A percentile compares a stretch with the other conserved stretches of the same genome.
Conservation (phyloP, 306 rosid genomes). For the Prunus dulcis region DNA sequence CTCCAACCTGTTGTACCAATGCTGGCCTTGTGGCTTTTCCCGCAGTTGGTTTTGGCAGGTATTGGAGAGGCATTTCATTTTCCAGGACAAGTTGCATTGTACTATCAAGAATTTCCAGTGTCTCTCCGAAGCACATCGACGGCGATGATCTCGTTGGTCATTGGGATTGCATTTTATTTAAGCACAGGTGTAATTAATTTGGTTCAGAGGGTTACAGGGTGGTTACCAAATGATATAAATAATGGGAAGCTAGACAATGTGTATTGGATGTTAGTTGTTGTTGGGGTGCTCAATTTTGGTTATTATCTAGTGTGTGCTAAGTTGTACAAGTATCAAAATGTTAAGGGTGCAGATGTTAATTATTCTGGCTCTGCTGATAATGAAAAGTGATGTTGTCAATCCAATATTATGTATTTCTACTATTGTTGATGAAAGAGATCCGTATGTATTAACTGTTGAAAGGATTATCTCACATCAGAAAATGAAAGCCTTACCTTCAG, state of each 20-base stretch:
- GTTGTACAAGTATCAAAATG: conserved; percentile 42
- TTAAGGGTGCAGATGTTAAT: background rate
- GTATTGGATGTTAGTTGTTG: conserved; percentile 47
- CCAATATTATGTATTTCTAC: no score
- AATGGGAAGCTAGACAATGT: conserved; percentile 48
- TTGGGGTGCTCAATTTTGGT: conserved; percentile 52
- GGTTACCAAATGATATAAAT: conserved; percentile 61
- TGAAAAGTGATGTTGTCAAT: background rate
- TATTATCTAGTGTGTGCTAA: conserved; percentile 43
- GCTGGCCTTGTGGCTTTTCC: conserved; percentile 52
- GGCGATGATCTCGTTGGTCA: conserved; percentile 45
- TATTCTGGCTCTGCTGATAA: background rate
- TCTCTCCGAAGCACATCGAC: conserved; percentile 53
- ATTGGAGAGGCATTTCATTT: conserved; percentile 70
- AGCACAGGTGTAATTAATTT: conserved; percentile 42
- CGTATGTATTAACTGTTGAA: no score
- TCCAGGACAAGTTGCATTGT: conserved; percentile 49
- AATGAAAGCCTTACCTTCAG: no score
- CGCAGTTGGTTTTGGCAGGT: conserved; percentile 51
- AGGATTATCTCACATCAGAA: no score
- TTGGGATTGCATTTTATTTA: conserved; percentile 46
- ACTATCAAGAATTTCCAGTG: conserved; percentile 40
- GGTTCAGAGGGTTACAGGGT: conserved; percentile 39
- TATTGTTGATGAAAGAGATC: no score
- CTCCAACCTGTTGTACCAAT: conserved; percentile 21